Evolutionary conservation across 768 basidiomycete genomes (phyloP), one percentile per base, ranked within the genome.

Genomic region (Tremella mesenterica): DNA sequence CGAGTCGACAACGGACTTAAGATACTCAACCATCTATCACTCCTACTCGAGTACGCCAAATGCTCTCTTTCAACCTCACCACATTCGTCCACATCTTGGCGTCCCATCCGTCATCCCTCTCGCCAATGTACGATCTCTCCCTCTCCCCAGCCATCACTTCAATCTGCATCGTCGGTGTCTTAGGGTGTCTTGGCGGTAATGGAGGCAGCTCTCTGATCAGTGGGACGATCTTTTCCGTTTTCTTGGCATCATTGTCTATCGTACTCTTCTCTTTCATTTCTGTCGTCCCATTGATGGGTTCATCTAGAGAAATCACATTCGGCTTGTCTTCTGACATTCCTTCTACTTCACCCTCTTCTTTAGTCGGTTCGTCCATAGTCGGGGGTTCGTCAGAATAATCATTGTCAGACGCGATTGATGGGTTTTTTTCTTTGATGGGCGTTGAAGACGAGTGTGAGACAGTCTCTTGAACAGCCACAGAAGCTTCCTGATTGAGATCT

Each of bases 31-130:
- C 54, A 48, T 69, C 65, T 23, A 57, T 56, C n/a, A 72, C 60
- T 10, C 71, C 71, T 7, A 73, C 53, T 38, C 69, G 56, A 43
- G 69, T 55, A 45, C 56, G 58, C 64, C 65, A 68, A 65, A 73
- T 73, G n/a, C 59, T 67, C 57, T 73, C 71, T 50, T 71, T 73
- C 21, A 73, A 45, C 52, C 58, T 64, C 4, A 73, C 48, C 0
- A 73, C 60, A 53, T 57, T 55, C 44, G 52, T 59, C 71, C 71
- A 73, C 16, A 66, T 66, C 55, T 65, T 67, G 27, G 48, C 60
- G 50, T 73, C 71, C 69, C 69, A 72, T 10, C 43, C 53, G 12
- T 68, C 63, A n/a, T 51, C 59, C 14, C 48, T 53, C 20, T 44
- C n/a, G 7, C 13, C 38, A 23, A 68, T 34, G 52, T 38, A 63